Base-by-base conservation (phyloP, 352 stramenopile species). In the Pythium guiyangense region DNA sequence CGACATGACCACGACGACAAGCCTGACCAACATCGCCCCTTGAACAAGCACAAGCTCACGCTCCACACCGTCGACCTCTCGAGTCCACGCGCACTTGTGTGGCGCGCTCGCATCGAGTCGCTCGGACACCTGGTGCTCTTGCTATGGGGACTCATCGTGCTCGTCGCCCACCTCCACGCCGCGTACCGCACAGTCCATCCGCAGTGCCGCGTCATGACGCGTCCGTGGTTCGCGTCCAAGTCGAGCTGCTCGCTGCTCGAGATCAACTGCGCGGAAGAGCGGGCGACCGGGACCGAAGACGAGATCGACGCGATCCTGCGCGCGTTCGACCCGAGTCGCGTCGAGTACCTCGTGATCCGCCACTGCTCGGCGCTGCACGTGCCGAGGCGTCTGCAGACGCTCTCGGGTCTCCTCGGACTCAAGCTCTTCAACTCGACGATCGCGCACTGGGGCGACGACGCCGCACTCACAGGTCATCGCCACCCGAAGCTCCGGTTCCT, bases 371-470 rank as follows among this genome's bases (percentile, higher is more conserved):
- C 44, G 6, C 43, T 73, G 4, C 17, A 59, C 4, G 49, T 76
- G 26, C 64, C 68, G 3, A 39, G 25, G 11, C 22, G 9, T 26
- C 54, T 76, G 20, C 54, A 54, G 45, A 22, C 29, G 1, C 55
- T 70, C 15, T 31, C 18, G 1, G 55, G 73, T 37, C 27, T 72
- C 1, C 25, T 73, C 15, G 57, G 68, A 3, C 34, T 76, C 31
- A 64, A 73, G 42, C 53, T 70, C 18, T 70, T 53, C 47, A 76
- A 76, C 40, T 71, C 64, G 31, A 72, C 61, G 9, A 64, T 76
- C 34, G 8, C 45, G 8, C 18, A 59, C 18, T 76, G 68, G 68
- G 18, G 22, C 5, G 15, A 52, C 20, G 17, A 31, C 14, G 37
- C 37, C 15, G 64, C 65, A 31, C 54, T 54, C 6, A 47, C 62